These are phyloP conservation scores for Apophysomyces variabilis DNA, from an alignment of 371 early-diverging fungal genomes.

Conservation along the genomic window DNA sequence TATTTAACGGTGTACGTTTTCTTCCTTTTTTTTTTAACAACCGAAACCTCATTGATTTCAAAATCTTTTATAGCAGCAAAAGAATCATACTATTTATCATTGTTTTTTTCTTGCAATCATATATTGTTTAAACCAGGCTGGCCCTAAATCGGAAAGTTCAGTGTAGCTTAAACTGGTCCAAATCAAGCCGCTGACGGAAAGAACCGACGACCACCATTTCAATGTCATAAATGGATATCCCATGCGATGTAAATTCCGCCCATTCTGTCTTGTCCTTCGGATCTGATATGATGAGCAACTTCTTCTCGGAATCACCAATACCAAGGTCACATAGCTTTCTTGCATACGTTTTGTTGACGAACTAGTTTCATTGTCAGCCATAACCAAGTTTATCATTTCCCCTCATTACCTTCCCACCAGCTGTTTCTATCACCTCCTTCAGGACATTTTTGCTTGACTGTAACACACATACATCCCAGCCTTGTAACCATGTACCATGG, in stretches of 20 bases:
- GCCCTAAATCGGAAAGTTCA: not conserved
- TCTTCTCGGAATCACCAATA: not conserved
- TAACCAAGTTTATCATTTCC: not conserved
- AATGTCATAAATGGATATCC: constrained; percentile 15
- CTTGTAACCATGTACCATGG: constrained; percentile 22
- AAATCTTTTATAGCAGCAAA: no score
- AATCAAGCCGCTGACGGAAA: constrained; percentile 20
- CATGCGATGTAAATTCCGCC: constrained; percentile 10
- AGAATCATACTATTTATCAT: no score
- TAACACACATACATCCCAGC: constrained; percentile 21
- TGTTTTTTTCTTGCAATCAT: no score
- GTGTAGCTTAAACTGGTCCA: constrained; percentile 14
- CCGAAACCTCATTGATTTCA: no score
- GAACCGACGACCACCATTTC: constrained; percentile 22
- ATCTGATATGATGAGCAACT: constrained; percentile 17
- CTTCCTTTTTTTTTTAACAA: no score
- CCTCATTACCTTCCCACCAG: constrained; percentile 24
- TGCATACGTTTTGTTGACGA: not conserved
- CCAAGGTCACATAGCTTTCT: not conserved
- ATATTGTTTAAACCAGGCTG: no score
- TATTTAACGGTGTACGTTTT: no score
- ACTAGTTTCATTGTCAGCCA: not conserved
- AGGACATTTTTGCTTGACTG: constrained; percentile 18
- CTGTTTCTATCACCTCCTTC: constrained; percentile 24
- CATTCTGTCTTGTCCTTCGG: constrained; percentile 17